Evolutionary conservation across 2,329 filamentous ascomycete genomes (phyloP), one percentile per base, ranked within the genome.

Genomic region (Penicillium brasilianum): DNA sequence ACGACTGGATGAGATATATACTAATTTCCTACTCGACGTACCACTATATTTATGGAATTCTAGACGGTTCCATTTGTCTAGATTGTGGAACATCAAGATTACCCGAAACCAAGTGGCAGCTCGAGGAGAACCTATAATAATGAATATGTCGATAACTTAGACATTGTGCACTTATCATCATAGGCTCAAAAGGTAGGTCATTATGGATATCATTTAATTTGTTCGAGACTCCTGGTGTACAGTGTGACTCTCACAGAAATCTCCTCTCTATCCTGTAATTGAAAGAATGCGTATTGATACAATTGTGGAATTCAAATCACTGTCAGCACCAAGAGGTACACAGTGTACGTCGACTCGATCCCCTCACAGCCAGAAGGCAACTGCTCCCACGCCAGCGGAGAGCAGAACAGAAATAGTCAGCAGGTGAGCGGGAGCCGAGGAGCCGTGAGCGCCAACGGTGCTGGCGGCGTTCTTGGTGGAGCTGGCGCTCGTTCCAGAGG

Each of bases 341-440:
- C 30, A 14, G 10, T 51, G 49, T 36, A 48, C 25, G 14, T n/a
- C 44, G 9, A n/a, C 25, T 39, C 22, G n/a, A 41, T n/a, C 36
- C 18, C 54, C 34, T 66, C 57, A 73, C 49, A 73, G 65, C 65
- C 64, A 71, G 9, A 67, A 61, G n/a, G 70, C 68, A 22, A 70
- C 43, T 9, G 58, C 55, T 28, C 70, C 71, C 43, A 71, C 25
- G 25, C 66, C 37, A 18, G 57, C 59, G 18, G 66, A 67, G n/a
- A 73, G 58, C 48, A 68, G n/a, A 41, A 70, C 44, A 2, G 66
- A 69, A 28, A 62, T 56, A 8, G 41, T 44, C 14, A 71, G 59
- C 43, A 70, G 41, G 18, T 60, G 59, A 64, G 66, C 65, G 3
- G 66, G 59, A 32, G 34, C 55, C 14, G 61, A 59, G 5, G 58